These are phyloP conservation scores for Ascochyta rabiei DNA, from an alignment of 2,329 filamentous ascomycete species.

Conservation along the genomic window DNA sequence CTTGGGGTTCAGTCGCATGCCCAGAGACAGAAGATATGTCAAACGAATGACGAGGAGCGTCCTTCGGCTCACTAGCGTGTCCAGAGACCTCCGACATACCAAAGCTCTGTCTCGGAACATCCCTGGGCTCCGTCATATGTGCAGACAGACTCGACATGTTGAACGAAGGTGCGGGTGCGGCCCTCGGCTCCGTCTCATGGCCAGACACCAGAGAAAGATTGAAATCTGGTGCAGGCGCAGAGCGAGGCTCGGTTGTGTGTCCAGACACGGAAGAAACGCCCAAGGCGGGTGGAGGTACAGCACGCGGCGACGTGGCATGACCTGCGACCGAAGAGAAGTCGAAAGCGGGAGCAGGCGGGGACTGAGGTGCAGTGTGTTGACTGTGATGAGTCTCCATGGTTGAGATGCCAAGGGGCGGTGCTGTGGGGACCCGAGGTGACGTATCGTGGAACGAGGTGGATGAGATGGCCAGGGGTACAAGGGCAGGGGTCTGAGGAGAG, in stretches of 20 bases:
- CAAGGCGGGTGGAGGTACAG: conserved; percentile 18
- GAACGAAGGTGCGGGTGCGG: conserved; percentile 22
- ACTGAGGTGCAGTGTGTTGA: conserved; percentile 28
- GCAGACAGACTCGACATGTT: conserved; percentile 31
- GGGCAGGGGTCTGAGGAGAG: conserved; percentile 23
- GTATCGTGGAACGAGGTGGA: conserved; percentile 34
- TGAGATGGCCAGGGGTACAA: conserved; percentile 27
- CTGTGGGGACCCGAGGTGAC: conserved; percentile 22
- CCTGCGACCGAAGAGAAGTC: conserved; percentile 26
- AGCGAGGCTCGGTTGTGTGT: conserved; percentile 33
- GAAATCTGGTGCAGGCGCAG: conserved; percentile 19
- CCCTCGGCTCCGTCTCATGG: conserved; percentile 30
- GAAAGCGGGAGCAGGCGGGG: conserved; percentile 15
- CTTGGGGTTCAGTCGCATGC: conserved; percentile 33
- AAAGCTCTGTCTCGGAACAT: conserved; percentile 28
- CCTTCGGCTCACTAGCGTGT: conserved; percentile 27
- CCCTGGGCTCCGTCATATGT: conserved; percentile 34
- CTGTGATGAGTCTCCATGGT: conserved; percentile 28
- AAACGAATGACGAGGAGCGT: conserved; percentile 20
- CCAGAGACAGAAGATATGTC: conserved; percentile 29
- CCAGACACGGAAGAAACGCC: conserved; percentile 26
- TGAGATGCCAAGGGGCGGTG: conserved; percentile 22
- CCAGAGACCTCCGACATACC: conserved; percentile 31
- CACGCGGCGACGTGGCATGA: conserved; percentile 33
- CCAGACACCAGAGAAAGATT: conserved; percentile 28